A percentile compares a stretch with the other conserved stretches of the same genome.
Evolutionary conservation across 148 eudicot species (phyloP).

Genomic region (Rhododendron ovatum): DNA sequence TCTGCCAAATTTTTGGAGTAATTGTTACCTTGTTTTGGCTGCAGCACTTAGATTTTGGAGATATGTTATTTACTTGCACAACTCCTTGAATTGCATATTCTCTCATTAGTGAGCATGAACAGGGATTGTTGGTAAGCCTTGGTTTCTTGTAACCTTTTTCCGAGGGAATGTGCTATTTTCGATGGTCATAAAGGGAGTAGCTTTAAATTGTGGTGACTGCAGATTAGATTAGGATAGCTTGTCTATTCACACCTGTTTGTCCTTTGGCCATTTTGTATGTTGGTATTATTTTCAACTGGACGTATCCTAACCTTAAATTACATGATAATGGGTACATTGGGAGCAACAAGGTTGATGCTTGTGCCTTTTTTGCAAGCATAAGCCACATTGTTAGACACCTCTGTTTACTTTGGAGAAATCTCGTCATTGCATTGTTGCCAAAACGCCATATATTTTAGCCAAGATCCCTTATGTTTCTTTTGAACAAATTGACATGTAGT

Average conservation of each 20-base stretch:
- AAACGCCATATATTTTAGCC: background rate
- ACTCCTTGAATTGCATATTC: background rate
- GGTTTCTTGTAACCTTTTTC: background rate
- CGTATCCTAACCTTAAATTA: background rate
- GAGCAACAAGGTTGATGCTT: background rate
- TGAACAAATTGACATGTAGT: background rate
- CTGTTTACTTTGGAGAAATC: background rate
- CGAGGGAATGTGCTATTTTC: background rate
- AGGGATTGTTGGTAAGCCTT: background rate
- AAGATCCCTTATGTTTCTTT: background rate
- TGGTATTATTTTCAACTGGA: background rate
- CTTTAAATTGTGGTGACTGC: background rate
- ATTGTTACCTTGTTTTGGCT: background rate
- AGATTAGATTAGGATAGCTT: background rate
- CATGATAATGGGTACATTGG: background rate
- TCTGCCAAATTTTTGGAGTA: slow-evolving; percentile 3
- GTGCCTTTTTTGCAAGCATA: background rate
- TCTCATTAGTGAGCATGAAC: background rate
- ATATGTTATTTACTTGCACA: background rate
- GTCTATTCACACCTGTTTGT: background rate
- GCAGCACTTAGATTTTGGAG: background rate
- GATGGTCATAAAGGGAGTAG: background rate
- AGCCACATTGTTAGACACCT: background rate
- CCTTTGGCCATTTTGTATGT: background rate
- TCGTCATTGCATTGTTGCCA: background rate